phyloP scores from a whole-genome alignment of 441 rosid species.

The Euphorbia celastroides region DNA sequence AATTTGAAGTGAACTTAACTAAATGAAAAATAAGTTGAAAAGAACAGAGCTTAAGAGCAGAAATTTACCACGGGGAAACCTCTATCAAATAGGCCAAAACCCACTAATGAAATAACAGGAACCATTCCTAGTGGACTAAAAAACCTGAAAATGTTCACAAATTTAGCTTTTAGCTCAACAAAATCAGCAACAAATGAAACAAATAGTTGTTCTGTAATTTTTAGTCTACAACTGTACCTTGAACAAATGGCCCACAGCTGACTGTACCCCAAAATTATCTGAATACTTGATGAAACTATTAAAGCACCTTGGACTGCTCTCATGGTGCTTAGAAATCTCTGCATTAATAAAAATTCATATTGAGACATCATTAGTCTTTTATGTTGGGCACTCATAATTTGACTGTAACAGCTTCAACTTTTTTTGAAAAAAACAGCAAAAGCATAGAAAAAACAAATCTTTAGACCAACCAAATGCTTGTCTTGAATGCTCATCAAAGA shows the following conservation, averaged over 20 bases:
- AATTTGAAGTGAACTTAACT: too few relatives aligned
- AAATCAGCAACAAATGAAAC: not conserved
- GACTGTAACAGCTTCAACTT: too few relatives aligned
- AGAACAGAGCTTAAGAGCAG: too few relatives aligned
- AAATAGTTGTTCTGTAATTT: not conserved
- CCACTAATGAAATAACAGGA: constrained; percentile 90
- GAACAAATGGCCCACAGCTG: constrained; percentile 97
- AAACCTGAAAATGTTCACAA: constrained; percentile 53
- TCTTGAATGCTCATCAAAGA: constrained; percentile 68
- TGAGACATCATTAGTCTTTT: constrained; percentile 7
- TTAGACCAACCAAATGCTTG: constrained; percentile 57
- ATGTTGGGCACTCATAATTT: not conserved
- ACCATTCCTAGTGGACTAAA: constrained; percentile 99
- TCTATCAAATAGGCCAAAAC: constrained; percentile 94
- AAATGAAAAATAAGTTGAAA: too few relatives aligned
- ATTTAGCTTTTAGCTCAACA: not conserved
- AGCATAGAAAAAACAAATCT: not conserved
- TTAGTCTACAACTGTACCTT: constrained; percentile 42
- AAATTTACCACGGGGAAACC: constrained; percentile 91
- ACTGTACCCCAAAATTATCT: constrained; percentile 92
- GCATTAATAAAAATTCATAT: constrained; percentile 13
- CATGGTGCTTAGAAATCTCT: constrained; percentile 94
- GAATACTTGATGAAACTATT: constrained; percentile 93
- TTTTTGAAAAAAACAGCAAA: constrained; percentile 20
- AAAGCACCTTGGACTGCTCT: constrained; percentile 99